These are phyloP conservation scores for Kodamaea ohmeri DNA, from an alignment of 1,139 yeast genomes.

Conservation along the genomic window DNA sequence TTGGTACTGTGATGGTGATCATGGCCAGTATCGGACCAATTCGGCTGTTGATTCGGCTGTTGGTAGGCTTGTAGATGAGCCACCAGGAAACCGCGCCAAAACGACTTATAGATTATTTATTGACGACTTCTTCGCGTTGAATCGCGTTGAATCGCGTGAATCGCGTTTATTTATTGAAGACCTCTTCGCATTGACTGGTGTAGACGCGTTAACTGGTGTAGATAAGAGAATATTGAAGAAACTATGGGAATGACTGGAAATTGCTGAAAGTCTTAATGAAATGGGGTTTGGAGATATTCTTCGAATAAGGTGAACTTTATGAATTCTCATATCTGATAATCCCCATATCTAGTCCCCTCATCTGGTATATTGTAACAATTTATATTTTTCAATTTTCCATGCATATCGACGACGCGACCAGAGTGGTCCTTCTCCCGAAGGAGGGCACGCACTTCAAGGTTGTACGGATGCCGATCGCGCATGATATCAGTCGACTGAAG, in stretches of 20 bases:
- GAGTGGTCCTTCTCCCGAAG: constrained; percentile 24
- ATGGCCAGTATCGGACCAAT: constrained; percentile 54
- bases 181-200: too few species aligned
- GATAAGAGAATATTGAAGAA: too few species aligned
- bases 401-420: constrained; percentile 16
- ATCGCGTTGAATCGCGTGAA: background rate
- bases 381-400: constrained; percentile 1
- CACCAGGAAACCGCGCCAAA: too few species aligned
- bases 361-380: background rate
- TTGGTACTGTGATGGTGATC: constrained; percentile 71
- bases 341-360: too few species aligned
- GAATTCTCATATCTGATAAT: too few species aligned
- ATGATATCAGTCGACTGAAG: constrained; percentile 16
- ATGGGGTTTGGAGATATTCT: too few species aligned
- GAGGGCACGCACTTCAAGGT: constrained; percentile 16
- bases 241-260: too few species aligned
- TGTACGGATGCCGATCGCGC: constrained; percentile 25
- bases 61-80: constrained; percentile 27
- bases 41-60: constrained; percentile 25
- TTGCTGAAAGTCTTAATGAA: too few species aligned
- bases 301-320: too few species aligned
- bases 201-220: too few species aligned
- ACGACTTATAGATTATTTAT: too few species aligned
- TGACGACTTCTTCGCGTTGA: background rate
- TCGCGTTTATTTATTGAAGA: too few species aligned